These are phyloP conservation scores for Aspergillus phoenicis DNA, from an alignment of 2,329 filamentous ascomycete genomes.

Conservation along the genomic window DNA sequence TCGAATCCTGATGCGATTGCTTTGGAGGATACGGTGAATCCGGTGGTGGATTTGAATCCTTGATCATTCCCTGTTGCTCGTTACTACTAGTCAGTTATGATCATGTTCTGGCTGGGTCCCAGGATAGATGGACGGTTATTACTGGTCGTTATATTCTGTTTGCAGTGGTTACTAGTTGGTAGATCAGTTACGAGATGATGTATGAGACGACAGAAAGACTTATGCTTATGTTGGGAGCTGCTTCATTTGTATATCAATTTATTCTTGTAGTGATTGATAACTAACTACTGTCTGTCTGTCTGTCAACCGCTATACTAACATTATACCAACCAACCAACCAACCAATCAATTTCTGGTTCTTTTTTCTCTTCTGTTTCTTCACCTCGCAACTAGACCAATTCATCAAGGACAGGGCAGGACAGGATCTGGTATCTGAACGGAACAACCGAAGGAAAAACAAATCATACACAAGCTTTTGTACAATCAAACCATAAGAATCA, in stretches of 20 bases:
- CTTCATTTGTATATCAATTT: not conserved
- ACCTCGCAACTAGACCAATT: not conserved
- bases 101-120: not conserved
- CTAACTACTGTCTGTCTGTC: not conserved
- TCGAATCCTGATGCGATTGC: constrained; percentile 34
- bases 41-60: constrained; percentile 37
- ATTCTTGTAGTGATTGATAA: not conserved
- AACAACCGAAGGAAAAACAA: not conserved
- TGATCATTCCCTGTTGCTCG: not conserved
- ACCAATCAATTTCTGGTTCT: not conserved
- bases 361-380: not conserved
- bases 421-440: constrained; percentile 2
- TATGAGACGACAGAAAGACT: not conserved
- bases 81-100: not conserved
- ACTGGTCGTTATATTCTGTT: too few relatives aligned
- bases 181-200: not conserved
- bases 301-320: not conserved
- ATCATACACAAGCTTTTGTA: constrained; percentile 2
- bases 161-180: too few relatives aligned
- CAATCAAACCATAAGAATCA: constrained; percentile 1
- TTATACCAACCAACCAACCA: not conserved
- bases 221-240: not conserved
- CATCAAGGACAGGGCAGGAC: not conserved
- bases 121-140: too few relatives aligned
- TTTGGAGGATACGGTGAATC: constrained; percentile 35